Conservation (phyloP, 108 stramenopile genomes). For the Licmophora abbreviata region DNA sequence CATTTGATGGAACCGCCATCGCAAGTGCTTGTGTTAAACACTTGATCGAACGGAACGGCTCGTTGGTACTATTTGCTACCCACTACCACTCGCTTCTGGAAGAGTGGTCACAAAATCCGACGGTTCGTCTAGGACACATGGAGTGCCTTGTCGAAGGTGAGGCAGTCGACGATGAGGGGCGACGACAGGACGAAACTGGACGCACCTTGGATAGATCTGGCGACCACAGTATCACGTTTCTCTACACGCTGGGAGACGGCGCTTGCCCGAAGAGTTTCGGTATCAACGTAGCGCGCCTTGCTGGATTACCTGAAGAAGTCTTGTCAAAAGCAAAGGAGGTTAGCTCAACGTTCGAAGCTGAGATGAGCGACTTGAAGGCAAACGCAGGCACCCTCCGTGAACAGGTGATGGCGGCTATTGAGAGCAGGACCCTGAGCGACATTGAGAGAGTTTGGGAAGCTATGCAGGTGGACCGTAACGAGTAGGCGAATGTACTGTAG, state of each 20-base stretch:
- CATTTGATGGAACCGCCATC: conserved; percentile 99
- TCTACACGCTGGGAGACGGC: conserved; percentile 94
- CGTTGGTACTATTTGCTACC: conserved; percentile 95
- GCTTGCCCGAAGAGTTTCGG: conserved; percentile 95
- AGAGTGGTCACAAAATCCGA: conserved; percentile 79
- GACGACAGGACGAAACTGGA: conserved; percentile 11
- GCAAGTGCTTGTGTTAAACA: conserved; percentile 94
- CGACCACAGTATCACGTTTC: conserved; percentile 86
- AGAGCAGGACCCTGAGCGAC: no score
- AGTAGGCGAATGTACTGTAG: no score
- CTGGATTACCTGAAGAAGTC: conserved; percentile 92
- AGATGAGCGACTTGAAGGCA: no score
- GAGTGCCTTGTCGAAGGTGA: conserved; percentile 88
- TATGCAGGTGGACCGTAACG: no score
- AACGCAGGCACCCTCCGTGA: no score
- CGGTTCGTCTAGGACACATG: conserved; percentile 96
- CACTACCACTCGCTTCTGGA: conserved; percentile 97
- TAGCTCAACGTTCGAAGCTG: conserved; percentile 71
- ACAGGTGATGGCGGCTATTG: no score
- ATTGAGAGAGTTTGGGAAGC: no score
- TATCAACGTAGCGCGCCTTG: conserved; percentile 97
- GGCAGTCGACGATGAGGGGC: not conserved
- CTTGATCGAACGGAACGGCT: conserved; percentile 81
- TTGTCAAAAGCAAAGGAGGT: conserved; percentile 67
- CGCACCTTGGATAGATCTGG: conserved; percentile 21